Evolutionary conservation across 805 yeast genomes (phyloP).

Genomic region (Candida khao-thaluensis): DNA sequence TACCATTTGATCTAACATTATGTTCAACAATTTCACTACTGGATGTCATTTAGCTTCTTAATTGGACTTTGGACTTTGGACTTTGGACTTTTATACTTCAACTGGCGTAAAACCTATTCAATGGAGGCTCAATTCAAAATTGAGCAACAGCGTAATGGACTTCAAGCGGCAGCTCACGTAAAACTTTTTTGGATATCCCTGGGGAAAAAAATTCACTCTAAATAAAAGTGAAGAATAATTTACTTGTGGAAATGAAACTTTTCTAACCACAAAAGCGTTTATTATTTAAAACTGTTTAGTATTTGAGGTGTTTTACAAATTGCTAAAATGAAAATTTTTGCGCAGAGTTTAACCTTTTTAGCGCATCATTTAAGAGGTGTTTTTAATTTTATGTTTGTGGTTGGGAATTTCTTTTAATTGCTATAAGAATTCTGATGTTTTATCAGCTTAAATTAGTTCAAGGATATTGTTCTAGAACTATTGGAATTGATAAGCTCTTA

Average conservation of each 20-base stretch:
- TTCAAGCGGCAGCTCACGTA: conserved; percentile 50
- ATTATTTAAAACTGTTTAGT: not conserved
- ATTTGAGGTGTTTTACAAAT: not conserved
- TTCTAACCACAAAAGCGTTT: too few relatives aligned
- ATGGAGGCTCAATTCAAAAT: conserved; percentile 29
- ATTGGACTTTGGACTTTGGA: not conserved
- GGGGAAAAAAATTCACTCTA: conserved; percentile 4
- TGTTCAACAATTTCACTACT: not conserved
- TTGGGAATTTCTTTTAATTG: too few relatives aligned
- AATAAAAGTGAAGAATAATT: not conserved
- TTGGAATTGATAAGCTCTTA: too few relatives aligned
- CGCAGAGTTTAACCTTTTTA: not conserved
- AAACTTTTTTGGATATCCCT: not conserved
- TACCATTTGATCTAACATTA: conserved; percentile 1
- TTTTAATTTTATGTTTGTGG: too few relatives aligned
- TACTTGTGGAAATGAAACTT: not conserved
- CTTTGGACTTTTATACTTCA: conserved; percentile 20
- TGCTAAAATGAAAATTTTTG: conserved; percentile 4
- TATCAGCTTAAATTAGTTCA: too few relatives aligned
- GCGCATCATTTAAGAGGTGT: too few relatives aligned
- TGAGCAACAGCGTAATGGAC: conserved; percentile 30
- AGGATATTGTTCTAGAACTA: too few relatives aligned
- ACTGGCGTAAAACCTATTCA: conserved; percentile 15
- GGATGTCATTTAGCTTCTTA: conserved; percentile 1
- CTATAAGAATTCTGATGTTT: too few relatives aligned